phyloP scores from a whole-genome alignment of 1,139 yeast genomes.

The Kodamaea sp. region DNA sequence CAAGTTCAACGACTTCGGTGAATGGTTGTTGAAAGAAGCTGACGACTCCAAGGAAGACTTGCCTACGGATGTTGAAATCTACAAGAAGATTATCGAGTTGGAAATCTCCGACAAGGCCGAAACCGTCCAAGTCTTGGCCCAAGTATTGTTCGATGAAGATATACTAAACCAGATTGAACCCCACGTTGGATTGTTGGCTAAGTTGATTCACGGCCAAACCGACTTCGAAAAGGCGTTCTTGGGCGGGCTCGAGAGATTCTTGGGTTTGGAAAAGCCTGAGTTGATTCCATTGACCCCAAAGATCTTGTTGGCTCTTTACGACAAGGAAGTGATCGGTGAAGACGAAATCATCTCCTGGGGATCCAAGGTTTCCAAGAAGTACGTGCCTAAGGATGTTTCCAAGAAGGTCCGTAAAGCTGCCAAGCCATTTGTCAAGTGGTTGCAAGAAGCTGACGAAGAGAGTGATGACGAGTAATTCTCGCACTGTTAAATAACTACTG shows the following conservation, averaged over 20 bases:
- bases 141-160: constrained; percentile 79
- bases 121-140: constrained; percentile 90
- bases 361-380: constrained; percentile 87
- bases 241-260: constrained; percentile 93
- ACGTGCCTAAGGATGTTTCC: constrained; percentile 86
- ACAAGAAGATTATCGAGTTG: constrained; percentile 82
- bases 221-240: constrained; percentile 83
- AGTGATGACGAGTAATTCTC: constrained; percentile 54
- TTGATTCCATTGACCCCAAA: constrained; percentile 76
- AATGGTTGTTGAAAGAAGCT: constrained; percentile 68
- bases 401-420: constrained; percentile 97
- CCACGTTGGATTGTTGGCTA: constrained; percentile 81
- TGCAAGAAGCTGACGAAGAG: constrained; percentile 83
- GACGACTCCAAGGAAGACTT: constrained; percentile 57
- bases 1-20: constrained; percentile 78
- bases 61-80: constrained; percentile 87
- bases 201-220: constrained; percentile 63
- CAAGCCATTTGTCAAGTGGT: constrained; percentile 92
- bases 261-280: constrained; percentile 82
- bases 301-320: constrained; percentile 77
- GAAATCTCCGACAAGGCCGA: constrained; percentile 73
- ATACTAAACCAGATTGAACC: constrained; percentile 70
- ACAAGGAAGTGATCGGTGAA: constrained; percentile 81
- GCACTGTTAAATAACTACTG: background rate
- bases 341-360: constrained; percentile 85